A percentile compares a stretch with the other conserved stretches of the same genome.
These are phyloP conservation scores for Onygena corvina DNA, from an alignment of 2,329 filamentous ascomycete species.

Conservation along the genomic window DNA sequence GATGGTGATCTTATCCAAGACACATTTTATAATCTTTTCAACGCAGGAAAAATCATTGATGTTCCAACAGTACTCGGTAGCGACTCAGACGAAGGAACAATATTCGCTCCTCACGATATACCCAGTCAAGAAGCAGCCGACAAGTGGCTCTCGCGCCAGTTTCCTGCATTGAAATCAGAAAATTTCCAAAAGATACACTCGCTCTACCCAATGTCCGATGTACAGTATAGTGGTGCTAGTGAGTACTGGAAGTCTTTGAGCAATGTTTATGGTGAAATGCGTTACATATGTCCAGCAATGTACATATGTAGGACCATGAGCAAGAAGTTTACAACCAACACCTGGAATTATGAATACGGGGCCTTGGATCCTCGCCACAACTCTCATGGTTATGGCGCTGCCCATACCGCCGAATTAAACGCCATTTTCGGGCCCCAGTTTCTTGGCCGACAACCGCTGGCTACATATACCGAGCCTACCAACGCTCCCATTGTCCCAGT, in stretches of 20 bases:
- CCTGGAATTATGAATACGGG: constrained; percentile 60
- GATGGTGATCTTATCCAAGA: constrained; percentile 42
- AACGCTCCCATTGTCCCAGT: constrained; percentile 50
- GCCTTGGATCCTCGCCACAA: constrained; percentile 49
- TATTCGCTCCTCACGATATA: constrained; percentile 44
- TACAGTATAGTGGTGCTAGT: constrained; percentile 39
- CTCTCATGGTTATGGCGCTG: constrained; percentile 48
- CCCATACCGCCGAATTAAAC: constrained; percentile 54
- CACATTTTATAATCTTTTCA: constrained; percentile 40
- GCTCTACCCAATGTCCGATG: constrained; percentile 44
- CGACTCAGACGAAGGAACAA: constrained; percentile 54
- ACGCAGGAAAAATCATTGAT: constrained; percentile 38
- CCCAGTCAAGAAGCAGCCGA: constrained; percentile 40
- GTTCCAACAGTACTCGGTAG: constrained; percentile 47
- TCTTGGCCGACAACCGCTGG: constrained; percentile 36
- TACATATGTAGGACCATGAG: constrained; percentile 36
- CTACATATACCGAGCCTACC: constrained; percentile 40
- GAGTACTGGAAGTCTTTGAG: constrained; percentile 43
- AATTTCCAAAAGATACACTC: constrained; percentile 43
- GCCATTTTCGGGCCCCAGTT: constrained; percentile 57
- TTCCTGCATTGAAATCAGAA: constrained; percentile 40
- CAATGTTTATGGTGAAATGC: constrained; percentile 52
- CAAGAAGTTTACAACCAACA: constrained; percentile 26
- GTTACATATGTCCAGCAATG: constrained; percentile 53
- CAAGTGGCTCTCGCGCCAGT: constrained; percentile 47